Percentiles rank a stretch among this genome's conserved stretches.
Conservation (phyloP, 2,329 filamentous ascomycete genomes). For the Alternaria viburni region DNA sequence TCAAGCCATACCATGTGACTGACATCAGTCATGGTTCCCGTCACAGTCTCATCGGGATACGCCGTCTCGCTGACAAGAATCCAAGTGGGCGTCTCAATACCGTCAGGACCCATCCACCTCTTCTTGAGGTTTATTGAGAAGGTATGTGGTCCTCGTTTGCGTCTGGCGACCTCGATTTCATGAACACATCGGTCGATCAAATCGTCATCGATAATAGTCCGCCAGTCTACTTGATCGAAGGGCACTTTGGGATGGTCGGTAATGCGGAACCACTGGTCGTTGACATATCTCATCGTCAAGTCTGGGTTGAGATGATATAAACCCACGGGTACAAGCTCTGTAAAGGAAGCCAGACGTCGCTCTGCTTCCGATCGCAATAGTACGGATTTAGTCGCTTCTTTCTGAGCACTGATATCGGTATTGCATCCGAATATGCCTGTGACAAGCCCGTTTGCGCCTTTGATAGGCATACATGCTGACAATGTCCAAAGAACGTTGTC, state of each 20-base stretch:
- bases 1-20: constrained; percentile 43
- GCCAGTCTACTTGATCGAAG: constrained; percentile 12
- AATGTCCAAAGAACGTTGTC: constrained; percentile 25
- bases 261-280: constrained; percentile 27
- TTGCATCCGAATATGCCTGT: constrained; percentile 30
- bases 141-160: constrained; percentile 2
- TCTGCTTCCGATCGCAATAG: constrained; percentile 24
- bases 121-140: constrained; percentile 22
- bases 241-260: constrained; percentile 14
- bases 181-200: constrained; percentile 7
- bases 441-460: constrained; percentile 18
- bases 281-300: constrained; percentile 24
- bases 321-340: constrained; percentile 21
- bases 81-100: constrained; percentile 17
- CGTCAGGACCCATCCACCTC: constrained; percentile 22
- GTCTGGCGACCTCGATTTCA: background rate
- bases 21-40: constrained; percentile 43
- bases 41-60: constrained; percentile 21
- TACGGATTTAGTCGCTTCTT: constrained; percentile 20
- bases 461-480: constrained; percentile 28
- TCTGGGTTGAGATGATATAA: constrained; percentile 18
- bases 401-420: constrained; percentile 34
- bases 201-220: constrained; percentile 3
- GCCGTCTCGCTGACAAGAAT: constrained; percentile 18
- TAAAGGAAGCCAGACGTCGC: constrained; percentile 16